These are phyloP conservation scores for Lithospermum erythrorhizon DNA, from an alignment of 257 asterid genomes.

Conservation along the genomic window DNA sequence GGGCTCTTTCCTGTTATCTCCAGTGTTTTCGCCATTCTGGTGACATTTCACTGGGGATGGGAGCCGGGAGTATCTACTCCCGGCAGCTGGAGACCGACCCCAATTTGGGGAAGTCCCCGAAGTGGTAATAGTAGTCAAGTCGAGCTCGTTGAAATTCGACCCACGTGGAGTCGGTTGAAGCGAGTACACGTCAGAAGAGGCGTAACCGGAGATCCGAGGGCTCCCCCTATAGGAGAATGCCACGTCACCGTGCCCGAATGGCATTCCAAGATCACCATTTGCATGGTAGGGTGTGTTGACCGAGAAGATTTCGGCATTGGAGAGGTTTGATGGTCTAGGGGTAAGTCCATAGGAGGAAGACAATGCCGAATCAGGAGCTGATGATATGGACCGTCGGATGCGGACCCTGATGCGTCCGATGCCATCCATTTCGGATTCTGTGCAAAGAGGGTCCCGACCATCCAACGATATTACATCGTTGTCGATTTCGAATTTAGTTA, in stretches of 20 bases:
- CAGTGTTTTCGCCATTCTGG: no score
- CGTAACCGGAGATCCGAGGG: conserved; percentile 51
- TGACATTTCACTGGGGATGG: no score
- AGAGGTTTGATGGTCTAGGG: conserved; percentile 53
- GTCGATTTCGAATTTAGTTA: conserved; percentile 47
- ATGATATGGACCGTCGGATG: conserved; percentile 57
- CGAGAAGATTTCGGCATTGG: conserved; percentile 55
- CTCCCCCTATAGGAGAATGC: conserved; percentile 15
- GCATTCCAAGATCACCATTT: background rate
- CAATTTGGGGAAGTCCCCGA: conserved; percentile 15
- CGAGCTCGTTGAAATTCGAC: conserved; percentile 51
- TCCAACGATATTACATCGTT: conserved; percentile 60
- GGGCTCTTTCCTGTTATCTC: no score
- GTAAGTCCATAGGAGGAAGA: conserved; percentile 51
- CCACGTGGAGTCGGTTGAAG: conserved; percentile 64
- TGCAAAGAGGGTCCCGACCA: conserved; percentile 60
- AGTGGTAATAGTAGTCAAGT: conserved; percentile 25
- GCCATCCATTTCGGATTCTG: conserved; percentile 50
- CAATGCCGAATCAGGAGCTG: conserved; percentile 25
- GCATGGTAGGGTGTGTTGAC: conserved; percentile 37
- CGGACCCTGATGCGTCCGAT: conserved; percentile 49
- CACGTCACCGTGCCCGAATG: conserved; percentile 1
- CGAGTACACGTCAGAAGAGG: conserved; percentile 59
- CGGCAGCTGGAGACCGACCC: conserved; percentile 15
- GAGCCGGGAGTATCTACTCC: no score